Evolutionary conservation across 2,329 filamentous ascomycete genomes (phyloP).

Genomic region (Aspergillus uvarum): DNA sequence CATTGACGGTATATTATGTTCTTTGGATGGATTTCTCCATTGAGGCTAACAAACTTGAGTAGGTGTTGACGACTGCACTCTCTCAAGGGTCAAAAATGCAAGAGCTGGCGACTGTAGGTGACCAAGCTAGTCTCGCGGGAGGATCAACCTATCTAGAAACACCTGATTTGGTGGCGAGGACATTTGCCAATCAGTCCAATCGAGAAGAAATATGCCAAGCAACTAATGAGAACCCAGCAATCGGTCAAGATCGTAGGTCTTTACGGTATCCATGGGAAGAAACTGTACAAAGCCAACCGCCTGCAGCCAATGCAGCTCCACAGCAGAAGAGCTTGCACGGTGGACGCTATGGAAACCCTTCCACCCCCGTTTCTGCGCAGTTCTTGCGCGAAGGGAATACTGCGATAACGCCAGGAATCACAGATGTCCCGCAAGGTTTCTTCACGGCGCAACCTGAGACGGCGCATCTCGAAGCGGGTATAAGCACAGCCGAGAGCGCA

Average conservation of each 20-base stretch:
- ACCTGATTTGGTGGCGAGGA: neutral
- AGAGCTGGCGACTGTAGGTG: neutral
- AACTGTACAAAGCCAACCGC: neutral
- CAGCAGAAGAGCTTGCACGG: neutral
- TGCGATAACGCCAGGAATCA: neutral
- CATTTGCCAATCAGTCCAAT: neutral
- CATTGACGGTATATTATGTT: conserved; percentile 1
- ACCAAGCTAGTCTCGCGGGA: neutral
- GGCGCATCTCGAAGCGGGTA: neutral
- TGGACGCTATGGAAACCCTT: neutral
- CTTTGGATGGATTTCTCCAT: too few species aligned
- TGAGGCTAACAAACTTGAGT: neutral
- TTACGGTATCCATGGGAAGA: neutral
- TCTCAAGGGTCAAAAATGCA: neutral
- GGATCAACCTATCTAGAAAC: neutral
- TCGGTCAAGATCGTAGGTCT: neutral
- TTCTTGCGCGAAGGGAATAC: neutral
- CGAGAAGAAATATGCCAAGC: neutral
- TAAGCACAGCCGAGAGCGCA: neutral
- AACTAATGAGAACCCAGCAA: neutral
- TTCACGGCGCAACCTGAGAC: neutral
- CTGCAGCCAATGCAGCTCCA: neutral
- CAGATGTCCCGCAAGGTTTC: neutral
- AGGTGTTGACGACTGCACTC: conserved; percentile 6
- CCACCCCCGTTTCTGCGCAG: neutral